These are phyloP conservation scores for Sanguinoderma infundibulare DNA, from an alignment of 1,284 basidiomycete genomes.

Conservation along the genomic window DNA sequence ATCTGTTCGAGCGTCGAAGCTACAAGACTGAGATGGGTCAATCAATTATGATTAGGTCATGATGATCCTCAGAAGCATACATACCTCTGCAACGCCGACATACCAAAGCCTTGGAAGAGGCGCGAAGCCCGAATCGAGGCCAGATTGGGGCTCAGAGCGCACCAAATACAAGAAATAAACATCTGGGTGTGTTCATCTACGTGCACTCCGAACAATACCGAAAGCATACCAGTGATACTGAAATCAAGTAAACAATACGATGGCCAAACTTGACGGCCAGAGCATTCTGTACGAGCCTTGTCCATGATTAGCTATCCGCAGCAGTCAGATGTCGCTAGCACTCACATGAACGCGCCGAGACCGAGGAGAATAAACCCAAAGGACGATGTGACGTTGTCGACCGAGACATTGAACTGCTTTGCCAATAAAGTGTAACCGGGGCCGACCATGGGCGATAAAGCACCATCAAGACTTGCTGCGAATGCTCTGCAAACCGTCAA, in stretches of 20 bases:
- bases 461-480: slow-evolving; percentile 46
- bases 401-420: slow-evolving; percentile 42
- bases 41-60: too few relatives aligned
- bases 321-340: neutral
- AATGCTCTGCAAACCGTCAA: slow-evolving; percentile 36
- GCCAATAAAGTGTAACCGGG: slow-evolving; percentile 46
- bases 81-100: slow-evolving; percentile 48
- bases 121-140: slow-evolving; percentile 46
- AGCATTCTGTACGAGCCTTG: slow-evolving; percentile 44
- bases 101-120: slow-evolving; percentile 50
- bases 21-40: slow-evolving; percentile 37
- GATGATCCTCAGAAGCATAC: neutral
- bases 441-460: slow-evolving; percentile 47
- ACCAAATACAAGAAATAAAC: slow-evolving; percentile 52
- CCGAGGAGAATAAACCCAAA: slow-evolving; percentile 46
- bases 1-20: slow-evolving; percentile 49
- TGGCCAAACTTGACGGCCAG: slow-evolving; percentile 51
- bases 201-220: neutral
- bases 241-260: slow-evolving; percentile 46
- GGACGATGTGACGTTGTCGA: slow-evolving; percentile 45
- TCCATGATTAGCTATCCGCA: neutral
- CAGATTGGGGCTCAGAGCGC: slow-evolving; percentile 44
- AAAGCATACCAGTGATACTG: slow-evolving; percentile 41
- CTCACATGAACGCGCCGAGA: slow-evolving; percentile 45
- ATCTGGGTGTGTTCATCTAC: slow-evolving; percentile 32